Base-by-base conservation (phyloP, 257 asterid genomes). In the Solanum tarijense region DNA sequence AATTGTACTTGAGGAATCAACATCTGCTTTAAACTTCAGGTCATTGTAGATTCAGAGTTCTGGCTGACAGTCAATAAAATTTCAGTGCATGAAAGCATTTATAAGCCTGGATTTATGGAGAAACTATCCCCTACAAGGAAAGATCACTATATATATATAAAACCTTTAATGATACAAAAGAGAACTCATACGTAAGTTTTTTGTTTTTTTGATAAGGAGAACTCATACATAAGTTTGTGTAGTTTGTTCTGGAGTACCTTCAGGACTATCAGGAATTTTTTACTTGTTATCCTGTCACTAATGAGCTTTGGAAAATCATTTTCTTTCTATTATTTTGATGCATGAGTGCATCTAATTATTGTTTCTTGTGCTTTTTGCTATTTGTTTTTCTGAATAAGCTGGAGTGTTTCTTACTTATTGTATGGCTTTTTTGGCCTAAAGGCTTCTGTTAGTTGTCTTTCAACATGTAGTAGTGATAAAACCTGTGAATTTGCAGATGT, bases 401-500 rank as follows among this genome's bases (percentile, higher is more conserved):
- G 27, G 48, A 34, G 48, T 52, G 62, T 52, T 52, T 52, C n/a
- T 27, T 81, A 27, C 46, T 81, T 46, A 14, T 29, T 14, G 68
- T 46, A 46, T 43, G 85, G 85, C 21, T 46, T 81, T 46, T 10
- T 81, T 81, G 39, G 62, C n/a, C 62, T 52, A 52, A 81, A 81
- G 68, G 85, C 21, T 81, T 46, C 39, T 48, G 41, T 82, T 69
- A 23, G 21, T 83, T 74, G 58, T 72, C 71, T 83, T 81, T 87
- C 85, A 66, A 81, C 41, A 81, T 29, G 78, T 83, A 35, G 60
- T 81, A 35, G 31, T 71, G 43, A n/a, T 34, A 52, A 86, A 55
- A 85, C 20, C 27, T 89, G 11, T 89, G 89, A 87, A 91, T 32
- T 91, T 90, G 88, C 95, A 97, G 99, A 92, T 89, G 68, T 90